Base-by-base conservation (phyloP, 331 rosid species). In the Malus hybrid region DNA sequence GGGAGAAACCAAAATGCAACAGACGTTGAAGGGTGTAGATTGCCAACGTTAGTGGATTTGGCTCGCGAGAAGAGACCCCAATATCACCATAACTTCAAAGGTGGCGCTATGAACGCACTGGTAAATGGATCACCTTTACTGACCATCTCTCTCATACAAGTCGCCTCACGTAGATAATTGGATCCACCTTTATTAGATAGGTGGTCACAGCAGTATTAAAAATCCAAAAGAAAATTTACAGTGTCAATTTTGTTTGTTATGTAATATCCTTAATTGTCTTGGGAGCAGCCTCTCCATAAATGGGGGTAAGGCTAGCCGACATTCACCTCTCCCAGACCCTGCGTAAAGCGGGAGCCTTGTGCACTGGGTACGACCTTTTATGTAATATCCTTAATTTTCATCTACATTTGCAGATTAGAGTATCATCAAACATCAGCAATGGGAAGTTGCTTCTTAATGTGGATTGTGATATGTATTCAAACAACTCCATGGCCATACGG, bases 381-480 rank as follows among this genome's bases (percentile, higher is more conserved):
- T 39, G 46, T 39, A 9, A 39, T 39, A 39, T 39, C 46, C 65
- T 18, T 10, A 60, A 60, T 15, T 55, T 71, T 27, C 12, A 39
- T 39, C 12, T 9, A 39, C 46, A 9, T 39, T 39, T 56, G 65
- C 50, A 81, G 85, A 77, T 81, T 46, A 65, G 85, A 57, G 81
- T 81, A 7, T 81, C 85, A 0, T 48, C 71, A 14, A 34, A 36
- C 4, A 72, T 81, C 5, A 81, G 81, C 67, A 76, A 77, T 39
- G 78, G 75, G 4, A 46, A 60, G 18, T 62, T 81, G 5, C 39
- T 80, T 70, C 77, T 80, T 5, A 80, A 72, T 54, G 81, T 81
- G n/a, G 85, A 81, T 71, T 81, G 85, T 70, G 85, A 81, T 20
- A 81, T 77, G 85, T 77, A 81, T 34, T 66, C 81, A 10, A 81